Percentiles rank a stretch among this genome's conserved stretches.
These are phyloP conservation scores for Herpotrichia juniperi DNA, from an alignment of 2,329 filamentous ascomycete species.

Conservation along the genomic window DNA sequence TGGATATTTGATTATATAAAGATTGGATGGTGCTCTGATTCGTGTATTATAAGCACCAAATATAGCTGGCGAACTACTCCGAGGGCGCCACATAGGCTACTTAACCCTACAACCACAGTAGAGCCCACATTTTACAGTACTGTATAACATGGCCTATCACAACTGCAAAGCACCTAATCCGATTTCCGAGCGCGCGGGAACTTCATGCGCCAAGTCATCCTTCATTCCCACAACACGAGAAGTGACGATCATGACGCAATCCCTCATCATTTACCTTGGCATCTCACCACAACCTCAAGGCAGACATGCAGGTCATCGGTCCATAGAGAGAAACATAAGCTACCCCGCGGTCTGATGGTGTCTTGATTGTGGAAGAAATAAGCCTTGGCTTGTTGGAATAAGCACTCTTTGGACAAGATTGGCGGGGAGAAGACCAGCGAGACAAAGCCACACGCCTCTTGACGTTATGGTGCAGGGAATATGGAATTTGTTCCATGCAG, in stretches of 20 bases:
- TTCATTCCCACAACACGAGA: neutral
- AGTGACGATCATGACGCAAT: conserved; percentile 26
- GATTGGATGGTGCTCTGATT: no score
- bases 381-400: conserved; percentile 21
- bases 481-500: neutral
- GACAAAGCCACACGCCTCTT: neutral
- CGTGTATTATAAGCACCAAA: no score
- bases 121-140: no score
- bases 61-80: no score
- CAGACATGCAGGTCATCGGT: conserved; percentile 12
- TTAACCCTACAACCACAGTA: no score
- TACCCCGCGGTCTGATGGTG: conserved; percentile 12
- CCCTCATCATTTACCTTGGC: conserved; percentile 25
- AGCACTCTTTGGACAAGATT: conserved; percentile 14
- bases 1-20: no score
- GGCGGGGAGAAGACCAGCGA: conserved; percentile 13
- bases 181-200: neutral
- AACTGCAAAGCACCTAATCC: no score
- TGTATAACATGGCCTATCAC: no score
- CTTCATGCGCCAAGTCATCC: neutral
- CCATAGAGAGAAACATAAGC: conserved; percentile 13
- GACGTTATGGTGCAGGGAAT: neutral
- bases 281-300: conserved; percentile 11
- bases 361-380: conserved; percentile 14
- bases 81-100: no score